Conservation (phyloP, 2,329 filamentous ascomycete genomes). For the Aureobasidium namibiae region DNA sequence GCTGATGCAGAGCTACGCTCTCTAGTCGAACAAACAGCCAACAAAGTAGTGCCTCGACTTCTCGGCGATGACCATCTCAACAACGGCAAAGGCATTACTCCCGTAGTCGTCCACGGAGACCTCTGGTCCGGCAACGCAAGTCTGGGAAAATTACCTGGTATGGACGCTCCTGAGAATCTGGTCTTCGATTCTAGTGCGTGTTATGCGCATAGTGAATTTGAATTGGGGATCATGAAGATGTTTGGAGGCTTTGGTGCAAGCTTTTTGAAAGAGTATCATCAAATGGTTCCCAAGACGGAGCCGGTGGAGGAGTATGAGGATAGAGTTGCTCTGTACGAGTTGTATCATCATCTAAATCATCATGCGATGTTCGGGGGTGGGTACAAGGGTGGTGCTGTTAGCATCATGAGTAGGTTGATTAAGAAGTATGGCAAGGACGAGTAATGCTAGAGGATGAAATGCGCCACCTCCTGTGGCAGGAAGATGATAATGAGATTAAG, state of each 20-base stretch:
- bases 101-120: conserved; percentile 83
- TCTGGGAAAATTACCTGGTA: conserved; percentile 51
- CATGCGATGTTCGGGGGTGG: conserved; percentile 74
- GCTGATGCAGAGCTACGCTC: conserved; percentile 52
- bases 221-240: conserved; percentile 92
- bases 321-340: conserved; percentile 68
- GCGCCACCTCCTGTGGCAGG: not conserved
- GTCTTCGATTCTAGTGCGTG: conserved; percentile 75
- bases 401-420: conserved; percentile 68
- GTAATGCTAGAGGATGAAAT: not conserved
- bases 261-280: conserved; percentile 73
- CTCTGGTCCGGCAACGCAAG: conserved; percentile 86
- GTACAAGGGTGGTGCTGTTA: conserved; percentile 67
- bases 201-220: conserved; percentile 84
- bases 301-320: conserved; percentile 80
- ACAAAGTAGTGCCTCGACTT: conserved; percentile 64
- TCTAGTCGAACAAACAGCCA: conserved; percentile 57
- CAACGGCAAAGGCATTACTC: conserved; percentile 52
- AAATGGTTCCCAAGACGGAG: conserved; percentile 67
- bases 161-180: conserved; percentile 57
- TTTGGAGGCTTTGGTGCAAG: conserved; percentile 73
- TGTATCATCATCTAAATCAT: conserved; percentile 87
- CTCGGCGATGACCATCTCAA: conserved; percentile 60
- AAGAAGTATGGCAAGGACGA: conserved; percentile 53
- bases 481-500: not conserved